These are phyloP conservation scores for Purpureocillium takamizusanense DNA, from an alignment of 2,329 filamentous ascomycete genomes.

Conservation along the genomic window DNA sequence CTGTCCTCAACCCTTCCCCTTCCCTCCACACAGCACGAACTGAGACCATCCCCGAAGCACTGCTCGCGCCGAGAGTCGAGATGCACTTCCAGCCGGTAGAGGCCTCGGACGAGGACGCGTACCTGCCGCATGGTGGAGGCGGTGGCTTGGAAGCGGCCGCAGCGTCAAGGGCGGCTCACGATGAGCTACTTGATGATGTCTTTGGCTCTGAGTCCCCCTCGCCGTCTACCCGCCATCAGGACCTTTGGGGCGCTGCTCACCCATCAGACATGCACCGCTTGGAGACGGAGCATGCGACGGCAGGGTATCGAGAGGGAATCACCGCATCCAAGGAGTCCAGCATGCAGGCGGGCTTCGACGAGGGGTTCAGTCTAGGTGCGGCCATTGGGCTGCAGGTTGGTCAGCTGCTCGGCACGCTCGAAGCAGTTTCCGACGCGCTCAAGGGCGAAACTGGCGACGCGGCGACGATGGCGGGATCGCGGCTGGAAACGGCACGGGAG, in stretches of 20 bases:
- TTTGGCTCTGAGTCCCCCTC: conserved; percentile 19
- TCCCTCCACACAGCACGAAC: background rate
- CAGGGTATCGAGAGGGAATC: conserved; percentile 86
- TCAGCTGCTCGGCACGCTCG: conserved; percentile 65
- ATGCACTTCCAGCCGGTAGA: conserved; percentile 27
- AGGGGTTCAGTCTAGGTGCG: conserved; percentile 78
- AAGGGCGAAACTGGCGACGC: conserved; percentile 14
- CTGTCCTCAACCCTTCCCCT: background rate
- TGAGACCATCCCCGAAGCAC: background rate
- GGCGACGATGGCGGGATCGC: conserved; percentile 11
- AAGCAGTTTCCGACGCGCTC: conserved; percentile 54
- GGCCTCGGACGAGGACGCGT: conserved; percentile 7
- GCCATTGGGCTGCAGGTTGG: conserved; percentile 69
- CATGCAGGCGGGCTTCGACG: conserved; percentile 85
- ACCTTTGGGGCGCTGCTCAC: conserved; percentile 19
- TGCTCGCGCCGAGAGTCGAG: background rate
- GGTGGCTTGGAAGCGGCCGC: background rate
- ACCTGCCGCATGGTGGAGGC: conserved; percentile 11
- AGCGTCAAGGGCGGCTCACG: background rate
- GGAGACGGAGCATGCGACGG: conserved; percentile 67
- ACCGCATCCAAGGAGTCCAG: conserved; percentile 63
- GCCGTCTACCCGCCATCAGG: conserved; percentile 9
- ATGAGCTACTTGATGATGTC: conserved; percentile 25
- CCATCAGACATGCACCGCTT: conserved; percentile 64
- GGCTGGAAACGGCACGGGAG: conserved; percentile 40